Percentiles rank a stretch among this genome's conserved stretches.
Evolutionary conservation across 768 basidiomycete species (phyloP).

Genomic region (Amanita inopinata): DNA sequence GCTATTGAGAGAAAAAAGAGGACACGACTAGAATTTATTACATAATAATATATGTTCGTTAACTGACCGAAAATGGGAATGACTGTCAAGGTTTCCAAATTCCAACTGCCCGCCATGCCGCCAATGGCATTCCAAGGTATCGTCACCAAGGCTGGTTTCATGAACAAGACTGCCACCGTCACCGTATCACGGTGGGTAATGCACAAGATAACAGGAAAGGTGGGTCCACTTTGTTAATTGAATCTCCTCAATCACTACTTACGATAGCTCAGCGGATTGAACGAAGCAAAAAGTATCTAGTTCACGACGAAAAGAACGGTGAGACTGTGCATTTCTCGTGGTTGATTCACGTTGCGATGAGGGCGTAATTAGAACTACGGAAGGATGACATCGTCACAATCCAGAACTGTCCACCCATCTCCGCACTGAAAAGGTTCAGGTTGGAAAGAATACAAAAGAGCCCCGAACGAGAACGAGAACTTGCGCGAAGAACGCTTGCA

Average conservation of each 20-base stretch:
- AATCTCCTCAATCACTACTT: neutral
- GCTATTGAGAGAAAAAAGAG: no score
- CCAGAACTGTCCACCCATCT: constrained; percentile 74
- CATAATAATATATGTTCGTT: no score
- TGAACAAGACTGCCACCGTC: constrained; percentile 81
- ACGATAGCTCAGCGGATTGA: constrained; percentile 46
- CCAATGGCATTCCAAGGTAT: constrained; percentile 68
- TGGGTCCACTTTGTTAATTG: constrained; percentile 20
- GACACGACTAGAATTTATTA: no score
- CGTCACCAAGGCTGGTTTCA: constrained; percentile 73
- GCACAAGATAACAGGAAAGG: constrained; percentile 74
- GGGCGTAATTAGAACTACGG: constrained; percentile 39
- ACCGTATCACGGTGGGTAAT: constrained; percentile 65
- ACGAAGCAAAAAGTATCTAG: constrained; percentile 66
- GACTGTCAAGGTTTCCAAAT: no score
- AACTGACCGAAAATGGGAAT: no score
- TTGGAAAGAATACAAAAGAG: constrained; percentile 60
- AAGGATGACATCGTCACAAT: constrained; percentile 66
- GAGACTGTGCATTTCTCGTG: constrained; percentile 17
- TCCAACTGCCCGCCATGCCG: constrained; percentile 40
- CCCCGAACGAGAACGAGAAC: constrained; percentile 52
- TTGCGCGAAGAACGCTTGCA: constrained; percentile 19
- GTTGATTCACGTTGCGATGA: neutral
- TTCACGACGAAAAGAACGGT: constrained; percentile 71
- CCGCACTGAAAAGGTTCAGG: constrained; percentile 68